Base-by-base conservation (phyloP, 1,284 basidiomycete genomes). In the Sporisorium reilianum region DNA sequence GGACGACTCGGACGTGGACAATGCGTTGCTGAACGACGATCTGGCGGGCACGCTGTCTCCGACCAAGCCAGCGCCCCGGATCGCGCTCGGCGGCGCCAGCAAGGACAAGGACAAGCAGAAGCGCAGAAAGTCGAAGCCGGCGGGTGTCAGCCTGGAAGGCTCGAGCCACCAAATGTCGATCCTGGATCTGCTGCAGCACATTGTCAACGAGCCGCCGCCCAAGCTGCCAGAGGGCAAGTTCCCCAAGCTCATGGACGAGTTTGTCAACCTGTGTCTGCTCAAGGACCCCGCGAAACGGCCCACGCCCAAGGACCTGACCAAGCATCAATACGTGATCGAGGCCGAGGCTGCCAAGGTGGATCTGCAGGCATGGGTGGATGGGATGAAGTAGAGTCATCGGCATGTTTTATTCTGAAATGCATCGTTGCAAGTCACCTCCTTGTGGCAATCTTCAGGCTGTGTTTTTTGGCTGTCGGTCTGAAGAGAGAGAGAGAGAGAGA, bases 81-180 rank as follows among this genome's bases (percentile, higher is more conserved):
- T 48, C 10, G 12, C 14, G 5, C 18, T 48, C n/a, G 28, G 26
- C 28, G 9, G 28, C n/a, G n/a, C n/a, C 28, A 30, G 60, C 67
- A n/a, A 55, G 50, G 45, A 60, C 41, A 63, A 77, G 34, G 79
- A 77, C 28, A 84, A 83, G 59, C 77, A 81, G 61, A 83, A 85
- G 56, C 66, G 81, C 55, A 75, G 84, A 34, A 79, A 87, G 81
- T 66, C 68, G 8, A 76, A 78, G 46, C 46, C 67, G 26, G 91
- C 90, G 78, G 94, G 94, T 51, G 94, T 96, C 56, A 91, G 90
- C 74, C 87, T 97, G 70, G 93, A 94, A 81, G 94, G 94, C 40
- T 92, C 92, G 4, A 92, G 91, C 14, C 93, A 92, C 90, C 95
- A 94, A 77, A 96, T 99, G 93, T 93, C 92, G 75, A 99, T 99